phyloP scores from a whole-genome alignment of 2,329 filamentous ascomycete genomes.

The Ascochyta clinopodiicola region DNA sequence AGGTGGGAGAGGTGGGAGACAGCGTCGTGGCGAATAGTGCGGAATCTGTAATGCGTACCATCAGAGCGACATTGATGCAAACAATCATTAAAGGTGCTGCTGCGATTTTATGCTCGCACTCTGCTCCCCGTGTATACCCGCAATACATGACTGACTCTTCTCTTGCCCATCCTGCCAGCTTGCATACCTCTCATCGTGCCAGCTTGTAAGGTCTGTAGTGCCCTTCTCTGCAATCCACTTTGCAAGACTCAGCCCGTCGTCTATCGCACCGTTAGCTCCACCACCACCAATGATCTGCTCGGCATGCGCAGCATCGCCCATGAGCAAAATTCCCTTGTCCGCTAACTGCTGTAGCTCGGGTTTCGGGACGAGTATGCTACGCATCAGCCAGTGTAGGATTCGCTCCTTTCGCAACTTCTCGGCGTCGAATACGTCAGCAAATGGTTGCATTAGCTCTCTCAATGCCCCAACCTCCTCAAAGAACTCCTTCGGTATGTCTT shows the following conservation, averaged over 20 bases:
- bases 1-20: not conserved
- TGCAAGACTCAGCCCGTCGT: slow-evolving; percentile 45
- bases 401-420: slow-evolving; percentile 43
- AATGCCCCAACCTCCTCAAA: slow-evolving; percentile 43
- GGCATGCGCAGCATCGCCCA: slow-evolving; percentile 52
- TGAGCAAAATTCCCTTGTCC: slow-evolving; percentile 6
- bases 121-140: slow-evolving; percentile 4
- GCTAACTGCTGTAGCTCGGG: slow-evolving; percentile 28
- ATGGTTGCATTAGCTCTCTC: slow-evolving; percentile 36
- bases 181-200: slow-evolving; percentile 7
- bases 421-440: slow-evolving; percentile 41
- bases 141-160: slow-evolving; percentile 9
- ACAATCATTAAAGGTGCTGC: not conserved
- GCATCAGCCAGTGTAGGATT: slow-evolving; percentile 53
- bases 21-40: not conserved
- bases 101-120: not conserved
- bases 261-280: slow-evolving; percentile 50
- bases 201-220: not conserved
- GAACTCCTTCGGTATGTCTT: slow-evolving; percentile 45
- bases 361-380: slow-evolving; percentile 31
- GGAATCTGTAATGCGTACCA: not conserved
- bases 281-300: slow-evolving; percentile 51
- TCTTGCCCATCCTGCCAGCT: slow-evolving; percentile 9
- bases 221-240: slow-evolving; percentile 24
- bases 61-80: not conserved